Percentiles rank a stretch among this genome's conserved stretches.
Conservation (phyloP, 306 rosid genomes). For the Argentina anserina region DNA sequence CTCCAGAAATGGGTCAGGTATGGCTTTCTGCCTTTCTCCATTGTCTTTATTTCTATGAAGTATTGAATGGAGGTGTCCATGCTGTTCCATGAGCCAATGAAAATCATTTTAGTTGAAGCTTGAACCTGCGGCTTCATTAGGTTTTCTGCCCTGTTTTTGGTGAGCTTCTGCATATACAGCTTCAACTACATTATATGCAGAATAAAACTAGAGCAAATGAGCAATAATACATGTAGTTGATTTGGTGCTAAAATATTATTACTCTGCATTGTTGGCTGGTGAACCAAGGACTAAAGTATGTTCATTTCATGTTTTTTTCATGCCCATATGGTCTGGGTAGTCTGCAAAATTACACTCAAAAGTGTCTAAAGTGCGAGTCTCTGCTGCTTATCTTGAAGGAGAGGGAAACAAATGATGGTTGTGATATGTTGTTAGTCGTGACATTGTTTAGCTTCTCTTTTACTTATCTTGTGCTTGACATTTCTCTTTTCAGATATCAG, state of each 20-base stretch:
- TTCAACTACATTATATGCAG: neutral
- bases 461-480: constrained; percentile 17
- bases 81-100: neutral
- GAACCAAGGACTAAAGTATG: neutral
- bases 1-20: constrained; percentile 98
- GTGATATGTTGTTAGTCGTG: neutral
- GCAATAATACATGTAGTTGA: neutral
- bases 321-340: too few species aligned
- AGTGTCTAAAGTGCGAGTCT: neutral
- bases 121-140: neutral
- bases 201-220: neutral
- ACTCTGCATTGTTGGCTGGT: neutral
- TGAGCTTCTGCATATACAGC: neutral
- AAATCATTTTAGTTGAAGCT: neutral
- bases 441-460: constrained; percentile 13
- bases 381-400: neutral
- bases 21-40: constrained; percentile 31
- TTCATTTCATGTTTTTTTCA: too few species aligned
- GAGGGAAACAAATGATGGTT: neutral
- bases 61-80: neutral
- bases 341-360: neutral
- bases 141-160: neutral
- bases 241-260: neutral
- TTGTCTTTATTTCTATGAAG: constrained; percentile 20
- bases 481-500: constrained; percentile 65